These are phyloP conservation scores for Canna indica DNA, from an alignment of 176 grass and related monocot genomes.

Conservation along the genomic window DNA sequence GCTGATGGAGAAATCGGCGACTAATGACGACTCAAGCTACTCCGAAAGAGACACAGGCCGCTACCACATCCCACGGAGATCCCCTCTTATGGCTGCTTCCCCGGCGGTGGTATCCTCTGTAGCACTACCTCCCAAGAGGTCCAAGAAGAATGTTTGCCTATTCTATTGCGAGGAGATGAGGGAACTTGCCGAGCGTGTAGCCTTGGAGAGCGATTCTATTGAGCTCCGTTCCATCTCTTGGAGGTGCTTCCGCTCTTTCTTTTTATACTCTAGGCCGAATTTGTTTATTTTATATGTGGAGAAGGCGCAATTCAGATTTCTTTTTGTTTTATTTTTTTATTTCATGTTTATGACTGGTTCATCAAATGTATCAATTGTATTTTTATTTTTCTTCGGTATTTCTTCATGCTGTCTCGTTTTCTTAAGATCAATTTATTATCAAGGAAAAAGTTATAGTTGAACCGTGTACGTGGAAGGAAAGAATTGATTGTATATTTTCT, in stretches of 20 bases:
- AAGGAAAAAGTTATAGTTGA: too few relatives aligned
- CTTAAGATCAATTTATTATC: neutral
- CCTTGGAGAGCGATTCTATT: constrained; percentile 49
- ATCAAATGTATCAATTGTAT: too few relatives aligned
- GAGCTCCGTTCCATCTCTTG: constrained; percentile 74
- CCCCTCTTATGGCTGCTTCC: constrained; percentile 18
- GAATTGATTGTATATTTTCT: neutral
- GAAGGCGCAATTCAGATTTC: neutral
- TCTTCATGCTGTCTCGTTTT: neutral
- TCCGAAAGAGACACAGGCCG: neutral
- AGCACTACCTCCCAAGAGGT: constrained; percentile 18
- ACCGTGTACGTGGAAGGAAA: neutral
- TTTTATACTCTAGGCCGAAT: neutral
- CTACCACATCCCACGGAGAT: neutral
- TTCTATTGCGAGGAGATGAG: constrained; percentile 85
- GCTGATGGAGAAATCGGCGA: neutral
- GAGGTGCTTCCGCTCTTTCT: constrained; percentile 31
- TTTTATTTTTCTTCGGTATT: neutral
- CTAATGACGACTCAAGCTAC: neutral
- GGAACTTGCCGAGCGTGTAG: constrained; percentile 62
- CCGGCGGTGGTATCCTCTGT: constrained; percentile 4
- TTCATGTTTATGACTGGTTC: too few relatives aligned
- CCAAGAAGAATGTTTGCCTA: constrained; percentile 66
- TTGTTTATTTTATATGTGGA: neutral
- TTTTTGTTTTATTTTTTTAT: neutral